Percentiles rank a stretch among this genome's conserved stretches.
Conservation (phyloP, 441 rosid species). For the Jatropha multifida region DNA sequence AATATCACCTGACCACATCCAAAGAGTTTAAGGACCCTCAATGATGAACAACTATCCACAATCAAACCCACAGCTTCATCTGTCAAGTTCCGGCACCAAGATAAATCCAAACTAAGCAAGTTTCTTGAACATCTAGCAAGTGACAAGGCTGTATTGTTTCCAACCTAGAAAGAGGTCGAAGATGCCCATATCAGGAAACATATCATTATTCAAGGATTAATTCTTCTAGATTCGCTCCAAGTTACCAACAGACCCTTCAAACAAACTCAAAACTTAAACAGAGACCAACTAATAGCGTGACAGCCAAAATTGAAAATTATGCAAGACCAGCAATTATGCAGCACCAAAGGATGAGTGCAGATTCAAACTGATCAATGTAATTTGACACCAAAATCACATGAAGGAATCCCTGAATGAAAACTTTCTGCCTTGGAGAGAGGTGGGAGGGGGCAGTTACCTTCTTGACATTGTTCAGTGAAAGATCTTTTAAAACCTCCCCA, state of each 20-base stretch:
- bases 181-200: conserved; percentile 5
- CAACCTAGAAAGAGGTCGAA: conserved; percentile 50
- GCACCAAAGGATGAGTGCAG: background rate
- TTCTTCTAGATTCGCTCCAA: background rate
- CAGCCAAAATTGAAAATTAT: background rate
- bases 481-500: conserved; percentile 61
- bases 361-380: background rate
- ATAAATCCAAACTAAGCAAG: conserved; percentile 63
- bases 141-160: conserved; percentile 60
- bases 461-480: conserved; percentile 67
- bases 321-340: background rate
- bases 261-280: background rate
- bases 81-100: conserved; percentile 77
- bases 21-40: conserved; percentile 69
- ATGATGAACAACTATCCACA: conserved; percentile 73
- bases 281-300: background rate
- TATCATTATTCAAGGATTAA: background rate
- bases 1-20: conserved; percentile 87
- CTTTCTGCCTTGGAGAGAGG: background rate
- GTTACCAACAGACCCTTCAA: background rate
- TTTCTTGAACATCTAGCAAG: conserved; percentile 52
- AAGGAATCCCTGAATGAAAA: conserved; percentile 4
- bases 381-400: background rate
- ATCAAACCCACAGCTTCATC: conserved; percentile 71
- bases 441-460: conserved; percentile 43